phyloP scores from a whole-genome alignment of 2,329 filamentous ascomycete species.

The Phyllosticta ampelicida region DNA sequence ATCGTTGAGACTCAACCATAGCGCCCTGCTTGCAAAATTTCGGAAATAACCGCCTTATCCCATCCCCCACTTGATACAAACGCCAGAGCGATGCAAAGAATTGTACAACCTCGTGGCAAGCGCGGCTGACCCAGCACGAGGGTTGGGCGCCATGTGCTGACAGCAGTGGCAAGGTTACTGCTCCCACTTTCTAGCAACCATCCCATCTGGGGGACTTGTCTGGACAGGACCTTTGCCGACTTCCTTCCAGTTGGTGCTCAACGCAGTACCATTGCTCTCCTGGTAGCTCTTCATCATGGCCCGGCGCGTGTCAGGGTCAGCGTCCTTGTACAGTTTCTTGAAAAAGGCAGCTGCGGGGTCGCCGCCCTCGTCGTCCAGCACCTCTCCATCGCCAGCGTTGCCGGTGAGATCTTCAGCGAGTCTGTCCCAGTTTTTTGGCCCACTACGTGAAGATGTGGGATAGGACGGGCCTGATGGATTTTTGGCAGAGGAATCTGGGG shows the following conservation, averaged over 20 bases:
- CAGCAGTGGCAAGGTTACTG: too few species aligned
- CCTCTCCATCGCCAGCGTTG: conserved; percentile 16
- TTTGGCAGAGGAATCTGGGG: conserved; percentile 14
- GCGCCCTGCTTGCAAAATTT: background rate
- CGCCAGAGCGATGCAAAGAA: background rate
- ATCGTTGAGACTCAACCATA: background rate
- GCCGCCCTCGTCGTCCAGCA: conserved; percentile 30
- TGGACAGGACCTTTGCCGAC: conserved; percentile 64
- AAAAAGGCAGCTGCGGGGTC: conserved; percentile 70
- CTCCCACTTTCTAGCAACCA: conserved; percentile 58
- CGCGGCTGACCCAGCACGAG: background rate
- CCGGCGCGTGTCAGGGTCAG: conserved; percentile 67
- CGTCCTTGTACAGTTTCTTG: conserved; percentile 71
- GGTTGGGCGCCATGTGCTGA: too few species aligned
- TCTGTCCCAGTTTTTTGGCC: conserved; percentile 88
- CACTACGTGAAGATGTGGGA: conserved; percentile 73
- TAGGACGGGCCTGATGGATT: conserved; percentile 48
- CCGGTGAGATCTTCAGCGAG: conserved; percentile 43
- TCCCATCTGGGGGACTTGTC: conserved; percentile 63
- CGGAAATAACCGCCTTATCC: background rate
- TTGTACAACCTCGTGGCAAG: background rate
- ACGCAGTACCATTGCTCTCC: conserved; percentile 84
- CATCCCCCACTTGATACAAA: background rate
- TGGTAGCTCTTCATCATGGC: conserved; percentile 98
- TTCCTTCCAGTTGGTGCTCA: conserved; percentile 87